These are phyloP conservation scores for Scenedesmus sp. DNA, from an alignment of 163 green algal genomes.

Conservation along the genomic window DNA sequence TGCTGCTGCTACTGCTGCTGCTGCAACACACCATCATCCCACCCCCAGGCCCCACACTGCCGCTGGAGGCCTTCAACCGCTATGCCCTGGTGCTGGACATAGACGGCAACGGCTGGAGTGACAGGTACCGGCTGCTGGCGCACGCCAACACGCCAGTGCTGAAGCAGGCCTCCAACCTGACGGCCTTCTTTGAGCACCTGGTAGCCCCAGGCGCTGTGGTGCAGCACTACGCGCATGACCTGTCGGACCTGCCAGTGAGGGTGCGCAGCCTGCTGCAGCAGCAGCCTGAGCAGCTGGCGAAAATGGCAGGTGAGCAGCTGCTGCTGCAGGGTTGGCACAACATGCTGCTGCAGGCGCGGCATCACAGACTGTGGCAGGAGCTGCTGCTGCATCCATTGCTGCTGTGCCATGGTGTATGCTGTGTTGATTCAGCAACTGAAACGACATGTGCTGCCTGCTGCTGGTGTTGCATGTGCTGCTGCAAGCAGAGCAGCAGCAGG, in stretches of 20 bases:
- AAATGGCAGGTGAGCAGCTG: constrained; percentile 37
- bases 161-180: constrained; percentile 66
- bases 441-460: not conserved
- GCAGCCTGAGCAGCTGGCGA: not conserved
- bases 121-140: constrained; percentile 61
- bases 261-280: not conserved
- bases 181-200: constrained; percentile 63
- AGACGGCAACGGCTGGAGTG: constrained; percentile 70
- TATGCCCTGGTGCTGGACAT: constrained; percentile 63
- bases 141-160: constrained; percentile 63
- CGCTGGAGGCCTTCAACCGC: constrained; percentile 48
- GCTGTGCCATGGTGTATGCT: not conserved
- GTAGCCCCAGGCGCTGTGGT: constrained; percentile 48
- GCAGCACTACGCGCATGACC: constrained; percentile 52
- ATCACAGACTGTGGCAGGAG: not conserved
- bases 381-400: not conserved
- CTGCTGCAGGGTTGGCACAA: not conserved
- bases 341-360: not conserved
- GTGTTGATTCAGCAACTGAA: too few species aligned
- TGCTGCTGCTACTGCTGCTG: not conserved
- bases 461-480: not conserved
- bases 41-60: constrained; percentile 1
- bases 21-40: not conserved
- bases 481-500: constrained; percentile 34
- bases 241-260: constrained; percentile 43